Conservation (phyloP, 1,284 basidiomycete species). For the Tausonia pullulans region DNA sequence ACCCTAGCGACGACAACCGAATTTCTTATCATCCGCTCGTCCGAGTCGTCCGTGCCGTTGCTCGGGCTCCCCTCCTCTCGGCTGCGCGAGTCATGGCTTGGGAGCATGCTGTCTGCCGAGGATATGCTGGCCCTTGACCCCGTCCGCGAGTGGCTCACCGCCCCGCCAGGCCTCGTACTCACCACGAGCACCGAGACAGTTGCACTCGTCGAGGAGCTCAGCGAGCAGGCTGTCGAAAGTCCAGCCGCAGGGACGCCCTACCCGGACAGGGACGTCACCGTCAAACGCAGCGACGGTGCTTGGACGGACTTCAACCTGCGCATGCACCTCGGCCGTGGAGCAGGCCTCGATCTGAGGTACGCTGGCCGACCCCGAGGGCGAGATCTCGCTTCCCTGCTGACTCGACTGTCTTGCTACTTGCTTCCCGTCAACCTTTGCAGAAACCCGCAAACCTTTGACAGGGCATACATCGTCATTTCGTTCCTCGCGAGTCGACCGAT, state of each 20-base stretch:
- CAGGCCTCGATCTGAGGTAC: conserved; percentile 9
- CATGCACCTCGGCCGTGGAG: conserved; percentile 11
- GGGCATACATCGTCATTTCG: conserved; percentile 13
- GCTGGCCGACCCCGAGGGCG: background rate
- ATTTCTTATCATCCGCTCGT: conserved; percentile 7
- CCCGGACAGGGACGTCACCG: conserved; percentile 7
- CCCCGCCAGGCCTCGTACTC: conserved; percentile 3
- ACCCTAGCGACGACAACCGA: conserved; percentile 11
- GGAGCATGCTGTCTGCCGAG: conserved; percentile 2
- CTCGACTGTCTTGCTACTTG: background rate
- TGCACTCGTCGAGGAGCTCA: background rate
- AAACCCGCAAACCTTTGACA: conserved; percentile 1
- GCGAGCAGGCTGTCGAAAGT: background rate
- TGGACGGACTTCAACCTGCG: conserved; percentile 6
- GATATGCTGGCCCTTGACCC: conserved; percentile 8
- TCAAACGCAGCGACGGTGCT: background rate
- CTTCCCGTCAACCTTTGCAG: background rate
- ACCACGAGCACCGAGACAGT: background rate
- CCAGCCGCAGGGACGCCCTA: conserved; percentile 7
- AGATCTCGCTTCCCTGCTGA: no score
- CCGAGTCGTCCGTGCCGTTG: conserved; percentile 7
- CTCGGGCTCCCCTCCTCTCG: conserved; percentile 3
- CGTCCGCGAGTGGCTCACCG: conserved; percentile 2
- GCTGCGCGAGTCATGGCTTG: conserved; percentile 6
- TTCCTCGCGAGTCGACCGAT: background rate